Evolutionary conservation across 2,329 filamentous ascomycete species (phyloP), one percentile per base, ranked within the genome.

Genomic region (Fusarium sp.): DNA sequence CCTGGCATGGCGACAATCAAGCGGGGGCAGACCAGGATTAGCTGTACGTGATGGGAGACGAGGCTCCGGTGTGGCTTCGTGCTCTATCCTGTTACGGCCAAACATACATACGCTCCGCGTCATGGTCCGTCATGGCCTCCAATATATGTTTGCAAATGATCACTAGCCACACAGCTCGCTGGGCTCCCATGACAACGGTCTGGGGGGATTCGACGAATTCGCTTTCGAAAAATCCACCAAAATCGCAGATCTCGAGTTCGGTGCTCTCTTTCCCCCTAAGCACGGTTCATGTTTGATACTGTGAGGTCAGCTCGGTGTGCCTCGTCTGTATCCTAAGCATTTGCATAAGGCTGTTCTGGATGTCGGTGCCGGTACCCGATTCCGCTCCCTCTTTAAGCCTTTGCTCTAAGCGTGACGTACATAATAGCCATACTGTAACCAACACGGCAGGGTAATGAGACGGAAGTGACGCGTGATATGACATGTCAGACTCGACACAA

Each of bases 11-110:
- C 62, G 61, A 72, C 62, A 73, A 74, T 70, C 63, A 64, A 62
- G 55, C 56, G 71, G 71, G 69, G 36, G 71, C 69, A 62, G 66
- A 69, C 64, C 62, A 72, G 62, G 68, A 45, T 73, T 41, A 45
- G 49, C 3, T 61, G 65, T 64, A 54, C 49, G 53, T 65, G 58
- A 57, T 67, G 66, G 66, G 71, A 68, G 56, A 36, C 17, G 52
- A 52, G 27, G 55, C 42, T 54, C 36, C 27, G 50, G 62, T 39
- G 49, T 56, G 49, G 41, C 49, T 56, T 39, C 35, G 18, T 35
- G 35, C 45, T 50, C 52, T 17, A 38, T 54, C 41, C 33, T 58
- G 31, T 42, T 38, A 38, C 11, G 18, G 36, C 17, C 8, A 38
- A 38, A 38, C 36, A 38, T 46, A 46, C 63, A 53, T 65, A 56